phyloP scores from a whole-genome alignment of 345 rosid species.

The Odontarrhena argentea region DNA sequence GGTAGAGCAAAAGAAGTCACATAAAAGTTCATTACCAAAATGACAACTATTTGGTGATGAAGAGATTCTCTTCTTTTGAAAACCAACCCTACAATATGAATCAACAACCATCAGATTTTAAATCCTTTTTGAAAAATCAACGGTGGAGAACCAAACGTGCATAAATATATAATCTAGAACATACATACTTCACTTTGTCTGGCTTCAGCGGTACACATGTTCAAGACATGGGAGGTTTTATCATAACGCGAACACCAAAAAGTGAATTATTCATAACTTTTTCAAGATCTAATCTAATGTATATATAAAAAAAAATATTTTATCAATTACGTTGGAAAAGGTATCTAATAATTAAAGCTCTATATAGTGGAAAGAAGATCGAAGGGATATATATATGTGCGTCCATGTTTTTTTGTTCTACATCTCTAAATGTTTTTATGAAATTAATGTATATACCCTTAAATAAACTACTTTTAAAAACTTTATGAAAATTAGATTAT shows the following conservation, averaged over 20 bases:
- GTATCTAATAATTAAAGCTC: neutral
- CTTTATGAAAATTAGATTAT: too few relatives aligned
- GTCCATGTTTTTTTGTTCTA: too few relatives aligned
- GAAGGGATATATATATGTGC: too few relatives aligned
- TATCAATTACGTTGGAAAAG: constrained; percentile 6
- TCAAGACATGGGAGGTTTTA: constrained; percentile 35
- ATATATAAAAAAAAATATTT: neutral
- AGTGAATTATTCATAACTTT: constrained; percentile 30
- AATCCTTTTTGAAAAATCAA: neutral
- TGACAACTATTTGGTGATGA: too few relatives aligned
- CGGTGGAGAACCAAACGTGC: neutral
- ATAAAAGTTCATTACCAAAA: too few relatives aligned
- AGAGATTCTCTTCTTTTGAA: too few relatives aligned
- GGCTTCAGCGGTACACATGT: constrained; percentile 36
- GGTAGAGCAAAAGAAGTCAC: too few relatives aligned
- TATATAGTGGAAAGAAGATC: too few relatives aligned
- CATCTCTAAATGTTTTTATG: too few relatives aligned
- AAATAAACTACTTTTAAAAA: too few relatives aligned
- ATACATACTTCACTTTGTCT: constrained; percentile 16
- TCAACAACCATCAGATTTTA: constrained; percentile 19
- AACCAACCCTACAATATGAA: too few relatives aligned
- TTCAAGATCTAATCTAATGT: constrained; percentile 18
- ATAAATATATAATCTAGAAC: constrained; percentile 12
- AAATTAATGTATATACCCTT: too few relatives aligned
- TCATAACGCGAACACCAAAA: constrained; percentile 32